Percentiles rank a stretch among this genome's conserved stretches.
phyloP scores from a whole-genome alignment of 176 grass and related monocot species.

The Carex pumila region DNA sequence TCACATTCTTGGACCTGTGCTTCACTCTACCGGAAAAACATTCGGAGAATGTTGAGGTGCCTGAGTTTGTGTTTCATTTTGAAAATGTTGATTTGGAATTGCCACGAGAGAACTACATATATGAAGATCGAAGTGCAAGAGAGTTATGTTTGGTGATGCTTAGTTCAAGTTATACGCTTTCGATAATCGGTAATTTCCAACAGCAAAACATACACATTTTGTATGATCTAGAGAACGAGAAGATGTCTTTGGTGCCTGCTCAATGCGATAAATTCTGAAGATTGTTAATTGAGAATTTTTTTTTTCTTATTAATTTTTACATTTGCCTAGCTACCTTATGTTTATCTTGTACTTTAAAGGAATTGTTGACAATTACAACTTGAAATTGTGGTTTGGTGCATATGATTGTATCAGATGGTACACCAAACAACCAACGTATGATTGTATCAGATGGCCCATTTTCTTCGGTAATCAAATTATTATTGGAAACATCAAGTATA shows the following conservation, averaged over 20 bases:
- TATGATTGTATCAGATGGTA: not conserved
- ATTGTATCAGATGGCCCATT: not conserved
- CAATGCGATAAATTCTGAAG: constrained; percentile 37
- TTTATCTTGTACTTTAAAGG: not conserved
- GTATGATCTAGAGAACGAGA: constrained; percentile 23
- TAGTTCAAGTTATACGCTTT: not conserved
- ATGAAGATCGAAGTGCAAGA: constrained; percentile 23
- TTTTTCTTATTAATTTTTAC: not conserved
- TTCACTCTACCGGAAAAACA: constrained; percentile 15
- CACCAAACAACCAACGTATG: not conserved
- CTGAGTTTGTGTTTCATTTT: constrained; percentile 49
- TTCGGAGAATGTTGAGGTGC: not conserved
- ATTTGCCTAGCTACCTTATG: not conserved
- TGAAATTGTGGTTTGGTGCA: not conserved
- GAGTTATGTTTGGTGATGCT: constrained; percentile 39
- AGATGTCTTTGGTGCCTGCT: constrained; percentile 36
- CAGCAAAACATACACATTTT: constrained; percentile 56
- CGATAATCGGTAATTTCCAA: constrained; percentile 51
- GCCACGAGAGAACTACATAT: constrained; percentile 41
- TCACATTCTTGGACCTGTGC: constrained; percentile 38
- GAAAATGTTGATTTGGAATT: constrained; percentile 39
- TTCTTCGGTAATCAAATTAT: not conserved
- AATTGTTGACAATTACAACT: not conserved
- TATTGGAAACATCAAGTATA: not conserved
- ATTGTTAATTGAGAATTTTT: not conserved